Conservation (phyloP, 2,329 filamentous ascomycete species). For the Didymella pomorum region DNA sequence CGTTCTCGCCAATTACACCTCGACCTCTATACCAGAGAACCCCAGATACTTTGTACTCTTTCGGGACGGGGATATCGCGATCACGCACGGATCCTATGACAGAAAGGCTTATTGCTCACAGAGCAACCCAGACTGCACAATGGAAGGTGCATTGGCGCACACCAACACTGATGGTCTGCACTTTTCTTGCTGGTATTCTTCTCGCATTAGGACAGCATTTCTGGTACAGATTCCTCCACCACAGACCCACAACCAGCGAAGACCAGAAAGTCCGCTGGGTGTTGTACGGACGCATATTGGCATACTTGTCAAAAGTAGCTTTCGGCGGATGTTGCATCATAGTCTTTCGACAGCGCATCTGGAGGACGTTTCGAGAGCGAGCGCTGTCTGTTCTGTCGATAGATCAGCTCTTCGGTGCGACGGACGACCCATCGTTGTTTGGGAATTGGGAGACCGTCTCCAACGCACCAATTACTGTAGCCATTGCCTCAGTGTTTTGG, state of each 20-base stretch:
- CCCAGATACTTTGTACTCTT: constrained; percentile 32
- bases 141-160: constrained; percentile 51
- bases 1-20: constrained; percentile 22
- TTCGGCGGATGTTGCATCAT: constrained; percentile 45
- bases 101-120: constrained; percentile 41
- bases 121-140: constrained; percentile 41
- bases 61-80: constrained; percentile 32
- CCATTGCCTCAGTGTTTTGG: constrained; percentile 45
- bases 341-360: constrained; percentile 47
- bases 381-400: constrained; percentile 47
- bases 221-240: constrained; percentile 43
- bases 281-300: constrained; percentile 46
- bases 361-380: constrained; percentile 44
- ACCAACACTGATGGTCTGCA: constrained; percentile 36
- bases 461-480: constrained; percentile 37
- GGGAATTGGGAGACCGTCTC: constrained; percentile 44
- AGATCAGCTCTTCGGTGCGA: constrained; percentile 47
- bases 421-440: constrained; percentile 47
- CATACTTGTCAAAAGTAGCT: constrained; percentile 47
- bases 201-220: constrained; percentile 46
- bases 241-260: constrained; percentile 33
- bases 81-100: constrained; percentile 42
- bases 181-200: constrained; percentile 40
- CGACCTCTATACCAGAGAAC: constrained; percentile 30
- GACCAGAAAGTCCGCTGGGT: constrained; percentile 44